Conservation (phyloP, 2,329 filamentous ascomycete species). For the Talaromyces funiculosus region DNA sequence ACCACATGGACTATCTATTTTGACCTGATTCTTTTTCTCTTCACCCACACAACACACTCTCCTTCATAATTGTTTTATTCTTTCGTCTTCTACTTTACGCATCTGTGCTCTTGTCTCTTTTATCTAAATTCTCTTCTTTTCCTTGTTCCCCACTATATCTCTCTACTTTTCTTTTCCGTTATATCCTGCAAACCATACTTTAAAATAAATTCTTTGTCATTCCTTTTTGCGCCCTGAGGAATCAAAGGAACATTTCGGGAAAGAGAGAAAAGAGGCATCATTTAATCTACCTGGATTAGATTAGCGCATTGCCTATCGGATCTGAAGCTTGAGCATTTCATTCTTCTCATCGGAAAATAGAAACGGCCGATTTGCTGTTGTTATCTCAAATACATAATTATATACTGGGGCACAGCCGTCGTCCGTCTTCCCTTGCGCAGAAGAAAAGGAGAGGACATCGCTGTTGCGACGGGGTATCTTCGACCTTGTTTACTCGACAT, state of each 20-base stretch:
- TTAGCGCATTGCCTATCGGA: slow-evolving; percentile 3
- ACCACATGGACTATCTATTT: slow-evolving; percentile 12
- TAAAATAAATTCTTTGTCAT: slow-evolving; percentile 7
- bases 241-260: not conserved
- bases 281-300: not conserved
- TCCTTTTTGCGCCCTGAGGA: not conserved
- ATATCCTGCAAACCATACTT: not conserved
- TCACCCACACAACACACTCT: not conserved
- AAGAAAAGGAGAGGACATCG: not conserved
- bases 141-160: not conserved
- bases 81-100: slow-evolving; percentile 2
- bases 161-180: not conserved
- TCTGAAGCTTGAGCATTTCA: not conserved
- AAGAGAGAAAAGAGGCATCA: not conserved
- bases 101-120: slow-evolving; percentile 1
- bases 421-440: not conserved
- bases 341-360: slow-evolving; percentile 1
- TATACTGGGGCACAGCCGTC: not conserved
- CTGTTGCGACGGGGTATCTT: not conserved
- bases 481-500: not conserved
- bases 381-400: not conserved
- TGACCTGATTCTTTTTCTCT: not conserved
- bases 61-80: not conserved
- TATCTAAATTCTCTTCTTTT: not conserved
- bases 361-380: not conserved